phyloP scores from a whole-genome alignment of 768 basidiomycete genomes.

The Naganishia vaughanmartiniae region DNA sequence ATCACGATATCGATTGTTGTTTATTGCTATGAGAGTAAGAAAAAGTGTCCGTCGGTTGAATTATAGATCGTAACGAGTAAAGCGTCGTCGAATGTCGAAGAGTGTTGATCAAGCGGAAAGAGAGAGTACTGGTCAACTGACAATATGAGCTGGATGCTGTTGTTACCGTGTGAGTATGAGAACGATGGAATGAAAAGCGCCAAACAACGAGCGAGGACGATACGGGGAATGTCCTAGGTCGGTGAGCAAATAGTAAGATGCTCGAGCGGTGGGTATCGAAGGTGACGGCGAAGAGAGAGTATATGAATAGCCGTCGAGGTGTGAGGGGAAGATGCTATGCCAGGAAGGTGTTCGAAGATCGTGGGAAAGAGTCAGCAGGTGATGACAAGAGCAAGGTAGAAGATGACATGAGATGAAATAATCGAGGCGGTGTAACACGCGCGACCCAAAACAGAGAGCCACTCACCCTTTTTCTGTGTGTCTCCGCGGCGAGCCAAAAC shows the following conservation, averaged over 20 bases:
- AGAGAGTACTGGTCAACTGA: constrained; percentile 13
- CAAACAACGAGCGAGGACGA: background rate
- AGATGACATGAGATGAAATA: constrained; percentile 4
- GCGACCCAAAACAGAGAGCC: background rate
- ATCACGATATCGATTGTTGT: constrained; percentile 17
- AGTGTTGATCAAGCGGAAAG: background rate
- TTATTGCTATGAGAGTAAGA: background rate
- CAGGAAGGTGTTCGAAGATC: background rate
- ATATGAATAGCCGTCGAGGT: constrained; percentile 2
- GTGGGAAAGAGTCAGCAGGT: constrained; percentile 10
- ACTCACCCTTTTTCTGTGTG: background rate
- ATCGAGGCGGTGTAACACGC: constrained; percentile 7
- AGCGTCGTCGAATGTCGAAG: background rate
- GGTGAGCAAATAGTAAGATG: background rate
- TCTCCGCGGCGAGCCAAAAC: constrained; percentile 8
- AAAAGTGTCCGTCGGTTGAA: constrained; percentile 24
- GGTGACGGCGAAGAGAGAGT: background rate
- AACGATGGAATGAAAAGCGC: background rate
- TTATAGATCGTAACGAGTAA: constrained; percentile 4
- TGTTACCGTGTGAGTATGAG: background rate
- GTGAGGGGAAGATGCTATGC: background rate
- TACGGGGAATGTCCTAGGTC: background rate
- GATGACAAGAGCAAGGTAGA: background rate
- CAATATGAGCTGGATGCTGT: constrained; percentile 7
- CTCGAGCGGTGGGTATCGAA: background rate